phyloP scores from a whole-genome alignment of 83 land plant species.

The Isoetes engelmannii region DNA sequence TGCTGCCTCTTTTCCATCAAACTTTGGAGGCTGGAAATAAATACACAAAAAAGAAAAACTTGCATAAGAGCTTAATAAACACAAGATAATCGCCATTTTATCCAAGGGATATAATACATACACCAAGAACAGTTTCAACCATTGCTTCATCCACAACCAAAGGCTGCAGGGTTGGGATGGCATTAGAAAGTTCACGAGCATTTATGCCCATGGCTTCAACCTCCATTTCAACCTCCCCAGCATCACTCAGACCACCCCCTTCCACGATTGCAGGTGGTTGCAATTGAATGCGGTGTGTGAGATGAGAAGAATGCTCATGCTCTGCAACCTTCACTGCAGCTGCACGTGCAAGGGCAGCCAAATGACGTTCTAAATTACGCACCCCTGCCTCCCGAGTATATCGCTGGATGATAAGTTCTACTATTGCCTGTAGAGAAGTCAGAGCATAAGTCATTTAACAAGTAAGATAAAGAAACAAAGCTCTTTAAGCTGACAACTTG shows the following conservation, averaged over 20 bases:
- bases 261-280: slow-evolving; percentile 43
- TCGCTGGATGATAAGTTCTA: slow-evolving; percentile 76
- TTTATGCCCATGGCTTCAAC: slow-evolving; percentile 70
- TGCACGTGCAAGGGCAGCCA: slow-evolving; percentile 96
- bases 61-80: background rate
- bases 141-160: slow-evolving; percentile 79
- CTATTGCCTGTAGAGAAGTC: slow-evolving; percentile 48
- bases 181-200: slow-evolving; percentile 52
- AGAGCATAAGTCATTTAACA: background rate
- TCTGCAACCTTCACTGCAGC: slow-evolving; percentile 91
- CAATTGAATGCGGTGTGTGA: slow-evolving; percentile 45
- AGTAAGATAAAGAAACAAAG: too few species aligned
- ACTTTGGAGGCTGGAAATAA: slow-evolving; percentile 78
- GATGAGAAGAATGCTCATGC: slow-evolving; percentile 42
- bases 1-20: slow-evolving; percentile 86
- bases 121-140: slow-evolving; percentile 90
- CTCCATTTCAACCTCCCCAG: slow-evolving; percentile 86
- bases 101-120: slow-evolving; percentile 23
- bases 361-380: slow-evolving; percentile 77
- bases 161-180: slow-evolving; percentile 38
- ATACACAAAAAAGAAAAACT: background rate
- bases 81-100: background rate
- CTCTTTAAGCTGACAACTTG: background rate
- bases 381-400: slow-evolving; percentile 99
- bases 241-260: slow-evolving; percentile 49